These are phyloP conservation scores for Flaveria brownii DNA, from an alignment of 129 eudicot genomes.

Conservation along the genomic window DNA sequence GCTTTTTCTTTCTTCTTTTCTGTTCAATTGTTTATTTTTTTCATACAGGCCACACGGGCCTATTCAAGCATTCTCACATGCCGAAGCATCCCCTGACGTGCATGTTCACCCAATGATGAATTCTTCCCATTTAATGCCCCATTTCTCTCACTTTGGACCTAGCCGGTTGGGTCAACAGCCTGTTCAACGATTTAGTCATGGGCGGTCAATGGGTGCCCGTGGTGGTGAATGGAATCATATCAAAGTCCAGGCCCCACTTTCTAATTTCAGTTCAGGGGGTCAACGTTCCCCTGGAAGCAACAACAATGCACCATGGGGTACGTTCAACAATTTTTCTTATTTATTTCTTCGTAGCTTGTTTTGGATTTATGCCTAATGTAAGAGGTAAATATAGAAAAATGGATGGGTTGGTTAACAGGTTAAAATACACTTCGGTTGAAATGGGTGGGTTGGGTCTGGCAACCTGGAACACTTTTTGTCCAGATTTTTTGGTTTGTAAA, in stretches of 20 bases:
- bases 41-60: conserved; percentile 61
- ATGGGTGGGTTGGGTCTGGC: neutral
- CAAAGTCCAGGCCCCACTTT: conserved; percentile 52
- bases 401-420: conserved; percentile 3
- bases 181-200: conserved; percentile 57
- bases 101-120: conserved; percentile 53
- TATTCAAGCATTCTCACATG: conserved; percentile 59
- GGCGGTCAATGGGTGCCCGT: conserved; percentile 54
- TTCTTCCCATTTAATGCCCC: conserved; percentile 57
- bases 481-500: too few species aligned
- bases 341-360: conserved; percentile 3
- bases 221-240: conserved; percentile 68
- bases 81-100: conserved; percentile 46
- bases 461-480: neutral
- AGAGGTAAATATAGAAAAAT: neutral
- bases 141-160: conserved; percentile 63
- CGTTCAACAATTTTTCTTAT: neutral
- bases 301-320: conserved; percentile 75
- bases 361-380: neutral
- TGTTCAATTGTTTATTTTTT: neutral
- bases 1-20: neutral
- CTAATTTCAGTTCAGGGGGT: conserved; percentile 58
- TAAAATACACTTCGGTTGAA: neutral
- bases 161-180: conserved; percentile 86
- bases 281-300: conserved; percentile 65